Base-by-base conservation (phyloP, 2,329 filamentous ascomycete genomes). In the Alternaria novae-zelandiae region DNA sequence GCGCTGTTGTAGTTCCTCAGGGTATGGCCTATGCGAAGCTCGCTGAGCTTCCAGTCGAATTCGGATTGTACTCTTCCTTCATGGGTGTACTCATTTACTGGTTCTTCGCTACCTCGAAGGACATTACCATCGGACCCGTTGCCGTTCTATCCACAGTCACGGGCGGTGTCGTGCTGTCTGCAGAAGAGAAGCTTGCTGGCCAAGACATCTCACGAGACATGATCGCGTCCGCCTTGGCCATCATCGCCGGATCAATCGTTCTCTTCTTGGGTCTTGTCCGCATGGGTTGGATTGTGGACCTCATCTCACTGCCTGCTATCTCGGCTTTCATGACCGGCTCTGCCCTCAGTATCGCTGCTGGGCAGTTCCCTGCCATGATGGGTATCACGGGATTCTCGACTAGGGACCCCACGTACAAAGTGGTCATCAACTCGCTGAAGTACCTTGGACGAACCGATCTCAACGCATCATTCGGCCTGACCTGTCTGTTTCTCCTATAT, bases 281-380 rank as follows among this genome's bases (percentile, higher is more conserved):
- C 36, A 86, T 90, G 46, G 96, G 96, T 9, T 97, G 94, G 89
- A 90, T 99, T 53, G 94, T 98, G 46, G 94, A 99, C 69, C 87
- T 98, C 73, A 98, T 99, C 73, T 92, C 96, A 2, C 87, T 98
- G 53, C 90, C 94, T 2, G 93, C 94, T 0, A 92, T 98, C 56
- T 94, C 93, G 0, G 94, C 96, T 5, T 99, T 97, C 84, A 98
- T 98, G 94, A 98, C 96, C 0, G 96, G 96, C 3, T 97, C 95
- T 5, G 94, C 96, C 56, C 86, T 99, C 78, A 97, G 88, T 74
- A 98, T 99, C 75, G 89, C 88, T 17, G 87, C 89, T 43, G 94
- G 96, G 28, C 96, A 99, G 79, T 85, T 97, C 5, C 90, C 92
- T 1, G 85, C 87, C 3, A 83, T 98, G 82, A 88, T 99, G 83